Evolutionary conservation across 129 eudicot genomes (phyloP).

Genomic region (Sambucus nigra): DNA sequence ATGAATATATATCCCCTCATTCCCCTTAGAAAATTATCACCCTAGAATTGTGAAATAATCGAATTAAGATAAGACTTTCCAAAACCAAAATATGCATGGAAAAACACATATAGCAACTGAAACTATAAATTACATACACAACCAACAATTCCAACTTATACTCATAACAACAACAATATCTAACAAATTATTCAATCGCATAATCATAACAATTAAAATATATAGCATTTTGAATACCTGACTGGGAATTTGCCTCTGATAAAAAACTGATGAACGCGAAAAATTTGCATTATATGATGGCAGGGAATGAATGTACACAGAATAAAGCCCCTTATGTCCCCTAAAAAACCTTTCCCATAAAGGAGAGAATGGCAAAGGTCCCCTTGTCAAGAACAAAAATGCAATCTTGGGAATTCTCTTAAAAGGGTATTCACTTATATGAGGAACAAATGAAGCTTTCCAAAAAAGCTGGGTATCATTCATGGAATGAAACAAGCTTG

Average conservation of each 20-base stretch:
- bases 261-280: conserved; percentile 47
- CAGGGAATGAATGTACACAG: conserved; percentile 68
- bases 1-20: no score
- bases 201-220: conserved; percentile 5
- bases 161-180: no score
- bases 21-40: no score
- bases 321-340: conserved; percentile 58
- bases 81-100: no score
- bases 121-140: no score
- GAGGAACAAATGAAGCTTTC: conserved; percentile 74
- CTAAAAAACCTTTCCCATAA: conserved; percentile 81
- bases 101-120: no score
- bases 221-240: conserved; percentile 38
- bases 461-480: conserved; percentile 72
- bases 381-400: conserved; percentile 88
- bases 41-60: no score
- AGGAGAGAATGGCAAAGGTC: conserved; percentile 73
- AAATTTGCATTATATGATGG: conserved; percentile 44
- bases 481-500: conserved; percentile 45
- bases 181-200: conserved; percentile 1
- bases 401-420: conserved; percentile 63
- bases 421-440: conserved; percentile 55
- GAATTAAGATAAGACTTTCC: no score
- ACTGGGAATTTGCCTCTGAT: conserved; percentile 68
- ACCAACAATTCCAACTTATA: no score